Conservation (phyloP, 768 basidiomycete genomes). For the Paxillus rubicundulus region DNA sequence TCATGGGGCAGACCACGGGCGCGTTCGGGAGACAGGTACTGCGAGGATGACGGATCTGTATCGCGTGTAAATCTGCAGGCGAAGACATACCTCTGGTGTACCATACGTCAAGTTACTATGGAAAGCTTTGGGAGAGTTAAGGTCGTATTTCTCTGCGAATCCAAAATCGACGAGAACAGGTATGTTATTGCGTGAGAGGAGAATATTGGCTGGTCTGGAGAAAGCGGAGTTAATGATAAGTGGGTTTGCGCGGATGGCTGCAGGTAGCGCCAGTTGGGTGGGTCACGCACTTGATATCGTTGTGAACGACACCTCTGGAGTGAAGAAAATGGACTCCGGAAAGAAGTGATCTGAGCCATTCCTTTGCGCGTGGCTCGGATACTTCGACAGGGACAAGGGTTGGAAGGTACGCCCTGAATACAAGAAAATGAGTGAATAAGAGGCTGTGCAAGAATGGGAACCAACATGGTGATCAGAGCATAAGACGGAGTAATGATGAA, state of each 20-base stretch:
- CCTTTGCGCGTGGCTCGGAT: constrained; percentile 67
- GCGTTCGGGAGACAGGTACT: constrained; percentile 93
- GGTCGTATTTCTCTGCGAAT: constrained; percentile 86
- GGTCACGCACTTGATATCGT: constrained; percentile 82
- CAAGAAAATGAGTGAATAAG: constrained; percentile 7
- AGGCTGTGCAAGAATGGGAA: constrained; percentile 14
- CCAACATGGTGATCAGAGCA: constrained; percentile 90
- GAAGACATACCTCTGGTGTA: constrained; percentile 72
- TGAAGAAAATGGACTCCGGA: constrained; percentile 86
- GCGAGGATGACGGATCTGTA: background rate
- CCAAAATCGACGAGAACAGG: constrained; percentile 96
- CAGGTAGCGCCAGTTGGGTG: background rate
- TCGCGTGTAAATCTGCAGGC: background rate
- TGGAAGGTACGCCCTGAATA: constrained; percentile 79
- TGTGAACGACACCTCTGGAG: constrained; percentile 80
- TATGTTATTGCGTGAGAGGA: constrained; percentile 72
- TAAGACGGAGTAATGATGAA: constrained; percentile 92
- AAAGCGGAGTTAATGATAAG: background rate
- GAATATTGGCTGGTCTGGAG: constrained; percentile 85
- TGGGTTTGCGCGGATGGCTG: background rate
- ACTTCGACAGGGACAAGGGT: constrained; percentile 86
- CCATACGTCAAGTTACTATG: constrained; percentile 84
- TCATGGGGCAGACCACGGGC: constrained; percentile 88
- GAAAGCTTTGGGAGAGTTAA: constrained; percentile 62
- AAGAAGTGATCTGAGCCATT: constrained; percentile 81